These are phyloP conservation scores for Cucumis cinereus DNA, from an alignment of 306 rosid species.

Conservation along the genomic window DNA sequence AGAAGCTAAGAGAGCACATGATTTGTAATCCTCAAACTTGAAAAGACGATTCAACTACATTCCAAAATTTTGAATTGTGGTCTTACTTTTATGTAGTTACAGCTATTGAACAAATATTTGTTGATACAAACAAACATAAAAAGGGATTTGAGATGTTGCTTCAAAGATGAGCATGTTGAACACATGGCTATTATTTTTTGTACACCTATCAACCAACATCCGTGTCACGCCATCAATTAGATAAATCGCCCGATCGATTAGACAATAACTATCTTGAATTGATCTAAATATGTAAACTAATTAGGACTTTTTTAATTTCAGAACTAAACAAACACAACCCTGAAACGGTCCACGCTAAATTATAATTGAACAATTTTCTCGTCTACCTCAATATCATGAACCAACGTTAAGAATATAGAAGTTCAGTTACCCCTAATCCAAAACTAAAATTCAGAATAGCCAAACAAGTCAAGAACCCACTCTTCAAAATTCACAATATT, in stretches of 20 bases:
- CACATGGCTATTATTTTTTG: neutral
- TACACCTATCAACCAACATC: neutral
- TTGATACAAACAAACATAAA: neutral
- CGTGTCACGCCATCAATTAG: neutral
- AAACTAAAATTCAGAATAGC: neutral
- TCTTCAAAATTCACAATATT: neutral
- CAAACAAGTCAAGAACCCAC: slow-evolving; percentile 6
- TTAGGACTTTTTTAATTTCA: neutral
- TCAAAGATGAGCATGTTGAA: neutral
- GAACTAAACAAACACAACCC: neutral
- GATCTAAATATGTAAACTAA: neutral
- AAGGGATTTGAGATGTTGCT: neutral
- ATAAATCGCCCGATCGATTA: neutral
- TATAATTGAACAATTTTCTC: neutral
- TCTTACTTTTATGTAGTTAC: neutral
- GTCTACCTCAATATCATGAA: neutral
- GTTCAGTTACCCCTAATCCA: neutral
- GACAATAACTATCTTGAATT: neutral
- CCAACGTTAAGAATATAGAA: neutral
- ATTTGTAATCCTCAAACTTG: neutral
- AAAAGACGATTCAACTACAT: neutral
- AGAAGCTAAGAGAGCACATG: neutral
- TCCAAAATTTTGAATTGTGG: neutral
- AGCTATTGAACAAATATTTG: neutral
- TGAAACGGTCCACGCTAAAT: neutral